Base-by-base conservation (phyloP, 345 rosid species). In the Salix udensis region DNA sequence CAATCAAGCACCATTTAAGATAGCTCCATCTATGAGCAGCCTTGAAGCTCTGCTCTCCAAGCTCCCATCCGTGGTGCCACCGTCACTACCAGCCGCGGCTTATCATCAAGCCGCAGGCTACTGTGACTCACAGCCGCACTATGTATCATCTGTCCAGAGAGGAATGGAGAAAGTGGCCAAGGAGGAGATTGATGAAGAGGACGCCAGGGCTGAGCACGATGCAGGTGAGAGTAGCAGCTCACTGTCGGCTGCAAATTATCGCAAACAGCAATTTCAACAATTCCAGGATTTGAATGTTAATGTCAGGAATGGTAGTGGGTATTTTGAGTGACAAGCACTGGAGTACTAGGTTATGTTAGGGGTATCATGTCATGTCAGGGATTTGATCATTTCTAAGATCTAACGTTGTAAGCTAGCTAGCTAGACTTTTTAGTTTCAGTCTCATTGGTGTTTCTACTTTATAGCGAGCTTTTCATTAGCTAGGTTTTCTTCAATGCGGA, bases 21-120 rank as follows among this genome's bases (percentile, higher is more conserved):
- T 95, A 74, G 88, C 91, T 0, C 98, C 99, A 34, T 91, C 98
- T 30, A 95, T 95, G 99, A 90, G 92, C 83, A 95, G 99, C 87
- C 96, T 95, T 10, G 98, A 93, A 81, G 98, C 97, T 26, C 90
- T 95, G 68, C 98, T 95, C 71, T 95, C 97, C 2, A 93, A 95
- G 88, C 94, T 95, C 62, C 99, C 99, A 2, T 93, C 98, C 1
- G 98, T 95, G 4, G 89, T 86, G 53, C 97, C 95, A 0, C 91
- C 92, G 12, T 3, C 73, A 15, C 42, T 11, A 39, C 28, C 77
- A 23, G 24, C 46, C 7, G 37, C 76, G 1, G 82, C 65, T n/a
- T 69, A 84, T 75, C 74, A 83, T 21, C n/a, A 65, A 19, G 39
- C 44, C 7, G 19, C 71, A 21, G 85, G 80, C 19, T 55, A 79